Evolutionary conservation across 768 basidiomycete genomes (phyloP).

Genomic region (Trametes meyenii): DNA sequence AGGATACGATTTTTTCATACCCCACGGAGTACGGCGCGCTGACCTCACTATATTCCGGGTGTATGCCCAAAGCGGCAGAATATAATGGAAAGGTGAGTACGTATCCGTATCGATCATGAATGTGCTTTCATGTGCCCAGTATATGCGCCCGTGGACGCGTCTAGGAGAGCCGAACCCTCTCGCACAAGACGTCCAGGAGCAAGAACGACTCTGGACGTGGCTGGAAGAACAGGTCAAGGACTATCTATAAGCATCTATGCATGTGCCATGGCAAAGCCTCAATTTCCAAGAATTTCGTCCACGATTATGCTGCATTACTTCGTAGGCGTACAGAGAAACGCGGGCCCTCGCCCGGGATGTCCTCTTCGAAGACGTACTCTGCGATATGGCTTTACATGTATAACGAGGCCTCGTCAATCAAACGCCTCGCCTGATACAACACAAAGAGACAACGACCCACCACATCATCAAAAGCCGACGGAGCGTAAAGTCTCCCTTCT

Average conservation of each 20-base stretch:
- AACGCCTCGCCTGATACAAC: too few species aligned
- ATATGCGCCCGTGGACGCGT: constrained; percentile 36
- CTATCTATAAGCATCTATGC: not conserved
- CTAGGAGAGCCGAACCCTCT: constrained; percentile 17
- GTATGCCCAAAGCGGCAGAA: constrained; percentile 39
- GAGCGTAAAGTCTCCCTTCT: too few species aligned
- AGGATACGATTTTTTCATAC: constrained; percentile 25
- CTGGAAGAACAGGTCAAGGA: constrained; percentile 34
- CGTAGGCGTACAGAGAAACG: too few species aligned
- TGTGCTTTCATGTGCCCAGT: constrained; percentile 15
- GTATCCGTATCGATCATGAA: not conserved
- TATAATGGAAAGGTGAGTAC: constrained; percentile 45
- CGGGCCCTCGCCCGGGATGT: too few species aligned
- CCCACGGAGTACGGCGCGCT: constrained; percentile 42
- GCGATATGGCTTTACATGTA: too few species aligned
- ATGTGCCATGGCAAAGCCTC: too few species aligned
- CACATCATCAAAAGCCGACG: too few species aligned
- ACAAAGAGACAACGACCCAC: too few species aligned
- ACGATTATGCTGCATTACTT: too few species aligned
- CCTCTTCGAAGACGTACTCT: too few species aligned
- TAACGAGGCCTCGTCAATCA: too few species aligned
- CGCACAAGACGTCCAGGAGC: constrained; percentile 26
- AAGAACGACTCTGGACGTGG: constrained; percentile 35
- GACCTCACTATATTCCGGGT: constrained; percentile 49
- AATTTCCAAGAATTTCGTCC: too few species aligned